Conservation (phyloP, 2,329 filamentous ascomycete genomes). For the Hymenoscyphus fraxineus region DNA sequence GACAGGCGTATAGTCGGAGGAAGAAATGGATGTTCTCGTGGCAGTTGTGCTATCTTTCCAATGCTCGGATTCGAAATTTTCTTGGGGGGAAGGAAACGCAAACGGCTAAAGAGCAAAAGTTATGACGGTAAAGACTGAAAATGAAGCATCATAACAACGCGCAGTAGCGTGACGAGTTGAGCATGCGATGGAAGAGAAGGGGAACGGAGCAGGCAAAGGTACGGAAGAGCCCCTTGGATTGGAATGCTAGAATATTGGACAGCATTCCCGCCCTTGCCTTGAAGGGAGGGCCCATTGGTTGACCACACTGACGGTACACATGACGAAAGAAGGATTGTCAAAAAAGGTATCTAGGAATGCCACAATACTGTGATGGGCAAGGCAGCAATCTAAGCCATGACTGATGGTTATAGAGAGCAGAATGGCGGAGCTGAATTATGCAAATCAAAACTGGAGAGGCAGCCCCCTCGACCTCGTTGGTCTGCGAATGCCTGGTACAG, state of each 20-base stretch:
- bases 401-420: neutral
- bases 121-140: neutral
- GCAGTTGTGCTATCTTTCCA: neutral
- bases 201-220: neutral
- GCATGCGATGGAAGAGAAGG: neutral
- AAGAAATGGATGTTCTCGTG: neutral
- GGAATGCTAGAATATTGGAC: conserved; percentile 9
- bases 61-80: neutral
- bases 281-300: neutral
- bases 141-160: conserved; percentile 1
- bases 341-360: neutral
- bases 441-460: no score
- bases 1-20: neutral
- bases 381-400: neutral
- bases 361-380: neutral
- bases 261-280: conserved; percentile 8
- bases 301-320: neutral
- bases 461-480: no score
- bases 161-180: neutral
- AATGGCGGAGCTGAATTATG: neutral
- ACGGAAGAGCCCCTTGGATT: neutral
- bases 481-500: neutral
- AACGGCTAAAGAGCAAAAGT: neutral
- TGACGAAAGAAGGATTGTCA: neutral
- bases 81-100: neutral